These are phyloP conservation scores for Sarocladium brachiariae DNA, from an alignment of 2,329 filamentous ascomycete genomes.

Conservation along the genomic window DNA sequence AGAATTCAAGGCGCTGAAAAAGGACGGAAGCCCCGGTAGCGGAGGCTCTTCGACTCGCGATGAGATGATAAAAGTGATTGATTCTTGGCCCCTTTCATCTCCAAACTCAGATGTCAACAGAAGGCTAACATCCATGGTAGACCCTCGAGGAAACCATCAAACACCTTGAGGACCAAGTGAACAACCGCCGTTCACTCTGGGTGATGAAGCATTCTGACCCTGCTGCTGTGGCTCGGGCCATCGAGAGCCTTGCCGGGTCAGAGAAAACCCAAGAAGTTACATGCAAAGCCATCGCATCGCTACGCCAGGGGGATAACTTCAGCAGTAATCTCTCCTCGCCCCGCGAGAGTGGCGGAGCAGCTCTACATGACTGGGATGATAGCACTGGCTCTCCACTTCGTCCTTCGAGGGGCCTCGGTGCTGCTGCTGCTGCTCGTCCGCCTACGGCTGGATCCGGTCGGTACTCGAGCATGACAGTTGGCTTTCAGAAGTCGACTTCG, in stretches of 20 bases:
- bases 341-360: background rate
- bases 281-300: conserved; percentile 21
- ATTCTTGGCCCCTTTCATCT: background rate
- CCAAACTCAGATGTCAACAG: conserved; percentile 2
- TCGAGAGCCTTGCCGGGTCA: conserved; percentile 24
- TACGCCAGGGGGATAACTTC: conserved; percentile 14
- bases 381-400: background rate
- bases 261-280: conserved; percentile 21
- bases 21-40: conserved; percentile 17
- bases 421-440: background rate
- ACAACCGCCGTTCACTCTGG: conserved; percentile 28
- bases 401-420: background rate
- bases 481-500: background rate
- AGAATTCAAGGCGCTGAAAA: conserved; percentile 24
- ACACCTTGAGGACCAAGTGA: conserved; percentile 29
- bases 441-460: background rate
- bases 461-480: background rate
- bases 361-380: background rate
- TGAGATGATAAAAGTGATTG: conserved; percentile 24
- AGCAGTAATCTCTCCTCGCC: background rate
- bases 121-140: conserved; percentile 13
- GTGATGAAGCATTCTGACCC: conserved; percentile 27
- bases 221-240: conserved; percentile 23
- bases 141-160: conserved; percentile 25
- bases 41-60: conserved; percentile 17